Evolutionary conservation across 106 monocot species (phyloP), one percentile per base, ranked within the genome.

Genomic region (Posidonia australis): DNA sequence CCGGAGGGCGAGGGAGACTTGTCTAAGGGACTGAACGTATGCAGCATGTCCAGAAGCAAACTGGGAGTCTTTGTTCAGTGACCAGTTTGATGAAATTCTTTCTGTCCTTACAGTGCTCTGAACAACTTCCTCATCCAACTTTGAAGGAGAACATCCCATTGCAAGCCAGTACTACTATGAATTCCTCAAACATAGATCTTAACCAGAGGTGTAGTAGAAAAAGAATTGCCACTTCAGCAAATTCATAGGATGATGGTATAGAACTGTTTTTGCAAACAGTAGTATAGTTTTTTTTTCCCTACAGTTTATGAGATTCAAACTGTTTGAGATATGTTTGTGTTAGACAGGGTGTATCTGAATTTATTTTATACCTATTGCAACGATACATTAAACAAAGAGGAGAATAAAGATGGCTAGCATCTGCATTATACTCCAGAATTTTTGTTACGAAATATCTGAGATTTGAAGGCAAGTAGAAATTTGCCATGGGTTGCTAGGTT

Each of bases 111-210:
- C 94, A 96, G 63, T 90, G 81, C 74, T n/a, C n/a, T 72, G 75
- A 17, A 90, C 80, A 27, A 78, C 82, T 62, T 90, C 90, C 31
- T 82, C 90, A 48, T 90, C 84, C 55, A 78, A 61, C 69, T 72
- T 90, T 13, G 94, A 96, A 64, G 90, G 82, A 56, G 86, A 82
- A 62, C 96, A 96, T 75, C 96, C 98, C 98, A 98, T 98, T 53
- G 67, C 67, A 65, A 43, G 61, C n/a, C 42, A 62, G 29, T 13
- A 62, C 61, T 43, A 3, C 43, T 36, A 41, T 2, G 42, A 23
- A 16, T 47, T 42, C 21, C 43, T 43, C 43, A 19, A 42, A 43
- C 61, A 44, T 61, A 61, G 32, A 61, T 43, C 58, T 58, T 10
- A 28, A 58, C 58, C 58, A 28, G 16, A 26, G 16, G 13, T 55